Conservation (phyloP, 306 rosid species). For the Fragaria vesca region DNA sequence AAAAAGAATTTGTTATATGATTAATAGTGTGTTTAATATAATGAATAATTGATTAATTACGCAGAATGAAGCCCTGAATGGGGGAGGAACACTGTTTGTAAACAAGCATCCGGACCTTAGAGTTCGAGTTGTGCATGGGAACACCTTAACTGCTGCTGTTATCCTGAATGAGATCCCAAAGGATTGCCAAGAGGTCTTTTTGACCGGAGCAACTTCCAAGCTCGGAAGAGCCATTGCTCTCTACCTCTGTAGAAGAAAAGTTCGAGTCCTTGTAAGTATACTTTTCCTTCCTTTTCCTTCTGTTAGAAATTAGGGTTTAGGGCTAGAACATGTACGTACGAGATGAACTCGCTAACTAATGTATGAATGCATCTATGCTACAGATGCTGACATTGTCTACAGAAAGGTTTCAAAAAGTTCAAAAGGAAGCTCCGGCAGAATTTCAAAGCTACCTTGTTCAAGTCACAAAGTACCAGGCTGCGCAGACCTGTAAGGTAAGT, state of each 20-base stretch:
- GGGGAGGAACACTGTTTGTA: conserved; percentile 94
- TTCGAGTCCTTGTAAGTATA: conserved; percentile 74
- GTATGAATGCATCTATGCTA: not conserved
- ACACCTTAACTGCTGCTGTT: conserved; percentile 94
- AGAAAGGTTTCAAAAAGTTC: conserved; percentile 81
- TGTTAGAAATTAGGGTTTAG: not conserved
- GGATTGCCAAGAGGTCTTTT: conserved; percentile 78
- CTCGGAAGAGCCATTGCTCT: conserved; percentile 99
- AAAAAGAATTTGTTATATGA: not conserved
- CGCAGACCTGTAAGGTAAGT: conserved; percentile 79
- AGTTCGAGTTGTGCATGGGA: conserved; percentile 97
- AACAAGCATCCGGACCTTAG: conserved; percentile 83
- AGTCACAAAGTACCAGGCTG: conserved; percentile 92
- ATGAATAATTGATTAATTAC: not conserved
- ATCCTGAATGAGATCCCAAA: conserved; percentile 75
- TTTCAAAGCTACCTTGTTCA: conserved; percentile 82
- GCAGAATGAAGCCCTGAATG: conserved; percentile 89
- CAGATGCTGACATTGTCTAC: conserved; percentile 91
- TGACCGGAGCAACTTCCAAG: conserved; percentile 93
- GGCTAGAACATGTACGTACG: not conserved
- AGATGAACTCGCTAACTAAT: not conserved
- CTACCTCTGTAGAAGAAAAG: conserved; percentile 78
- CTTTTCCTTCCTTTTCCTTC: not conserved
- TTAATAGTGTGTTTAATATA: not conserved
- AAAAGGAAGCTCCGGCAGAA: conserved; percentile 83